Evolutionary conservation across 164 flowering plant genomes (phyloP), one percentile per base, ranked within the genome.

Genomic region (Cinnamomum chago): DNA sequence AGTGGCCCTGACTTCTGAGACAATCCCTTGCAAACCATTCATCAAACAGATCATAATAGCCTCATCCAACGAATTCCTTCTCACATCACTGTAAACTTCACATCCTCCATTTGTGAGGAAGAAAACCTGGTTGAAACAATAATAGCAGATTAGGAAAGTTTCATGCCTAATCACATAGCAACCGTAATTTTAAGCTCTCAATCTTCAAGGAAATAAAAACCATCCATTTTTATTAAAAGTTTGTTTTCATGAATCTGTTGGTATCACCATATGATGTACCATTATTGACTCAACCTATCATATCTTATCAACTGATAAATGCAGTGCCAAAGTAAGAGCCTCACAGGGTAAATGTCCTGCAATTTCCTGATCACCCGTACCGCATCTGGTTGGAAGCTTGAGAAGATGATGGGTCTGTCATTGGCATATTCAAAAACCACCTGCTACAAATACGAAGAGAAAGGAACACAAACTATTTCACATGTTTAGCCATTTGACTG

Each of bases 21-120:
- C 99, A 70, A 96, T 87, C 50, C 99, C 99, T 68, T 96, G 88
- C 69, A 96, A 73, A 2, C 89, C 97, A 11, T 86, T 85, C 68
- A 81, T 95, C 73, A 88, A 52, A 81, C 94, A 90, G 18, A 87
- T 74, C 64, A 89, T 90, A 3, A 89, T 65, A 20, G 98, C 99
- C 71, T 90, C 99, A 52, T 94, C 98, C 78, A 96, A 78, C 1
- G 93, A 87, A 64, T 94, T 96, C 72, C 97, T 90, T 75, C 99
- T 85, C 23, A 81, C 85, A 72, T 96, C 99, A 18, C 71, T 20
- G 82, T 85, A 91, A 14, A 85, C 66, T 84, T 92, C 97, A 0
- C 78, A 74, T 17, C 97, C 98, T 20, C 97, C 99, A 74, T 94
- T 88, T 14, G 99, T 92, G 50, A 96, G 84, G 84, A 94, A 94